These are phyloP conservation scores for Xanthoconium purpureum DNA, from an alignment of 768 basidiomycete genomes.

Conservation along the genomic window DNA sequence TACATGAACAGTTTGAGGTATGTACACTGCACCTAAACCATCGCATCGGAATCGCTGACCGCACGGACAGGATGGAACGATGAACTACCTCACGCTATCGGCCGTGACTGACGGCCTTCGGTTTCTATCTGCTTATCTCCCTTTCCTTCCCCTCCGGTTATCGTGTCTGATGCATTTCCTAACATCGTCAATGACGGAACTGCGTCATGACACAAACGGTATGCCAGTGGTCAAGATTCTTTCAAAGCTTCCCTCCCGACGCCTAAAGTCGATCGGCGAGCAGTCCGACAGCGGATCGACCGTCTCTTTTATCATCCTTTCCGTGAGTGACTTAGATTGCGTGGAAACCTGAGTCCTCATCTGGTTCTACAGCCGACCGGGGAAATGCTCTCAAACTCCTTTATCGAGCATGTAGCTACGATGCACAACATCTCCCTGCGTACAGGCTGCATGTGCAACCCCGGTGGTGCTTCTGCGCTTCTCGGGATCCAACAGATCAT, in stretches of 20 bases:
- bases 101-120: conserved; percentile 78
- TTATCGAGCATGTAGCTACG: conserved; percentile 69
- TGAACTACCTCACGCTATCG: conserved; percentile 75
- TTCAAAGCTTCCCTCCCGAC: conserved; percentile 55
- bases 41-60: conserved; percentile 2
- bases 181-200: conserved; percentile 47
- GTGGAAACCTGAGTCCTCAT: neutral
- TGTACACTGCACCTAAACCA: conserved; percentile 2
- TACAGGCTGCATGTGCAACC: conserved; percentile 87
- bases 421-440: conserved; percentile 67
- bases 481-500: conserved; percentile 66
- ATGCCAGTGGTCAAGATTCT: conserved; percentile 65
- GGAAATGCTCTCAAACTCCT: conserved; percentile 66
- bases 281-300: conserved; percentile 65
- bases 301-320: conserved; percentile 59
- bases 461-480: conserved; percentile 73
- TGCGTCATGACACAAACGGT: conserved; percentile 61
- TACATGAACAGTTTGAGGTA: conserved; percentile 80
- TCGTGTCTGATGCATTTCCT: conserved; percentile 66
- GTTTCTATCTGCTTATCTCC: conserved; percentile 74
- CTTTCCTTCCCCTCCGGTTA: conserved; percentile 76
- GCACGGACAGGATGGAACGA: conserved; percentile 68
- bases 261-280: conserved; percentile 57
- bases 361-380: conserved; percentile 50
- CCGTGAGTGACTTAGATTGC: conserved; percentile 41